Evolutionary conservation across 2,329 filamentous ascomycete genomes (phyloP).

Genomic region (Ophiostoma australiae): DNA sequence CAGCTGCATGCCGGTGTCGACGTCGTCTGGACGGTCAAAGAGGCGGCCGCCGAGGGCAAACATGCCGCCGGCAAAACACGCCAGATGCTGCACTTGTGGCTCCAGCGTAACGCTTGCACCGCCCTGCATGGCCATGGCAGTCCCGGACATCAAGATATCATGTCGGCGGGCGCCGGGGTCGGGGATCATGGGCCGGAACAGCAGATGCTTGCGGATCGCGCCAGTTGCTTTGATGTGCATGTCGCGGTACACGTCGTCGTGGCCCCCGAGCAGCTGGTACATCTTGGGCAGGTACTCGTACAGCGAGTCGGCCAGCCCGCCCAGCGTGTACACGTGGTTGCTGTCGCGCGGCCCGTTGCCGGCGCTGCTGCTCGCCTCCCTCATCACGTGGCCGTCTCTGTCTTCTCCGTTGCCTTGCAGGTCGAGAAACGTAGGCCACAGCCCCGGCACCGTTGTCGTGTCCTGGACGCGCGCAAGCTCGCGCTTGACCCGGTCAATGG

Average conservation of each 20-base stretch:
- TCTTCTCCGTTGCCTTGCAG: slow-evolving; percentile 34
- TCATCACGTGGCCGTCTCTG: neutral
- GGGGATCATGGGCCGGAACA: slow-evolving; percentile 66
- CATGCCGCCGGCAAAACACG: slow-evolving; percentile 49
- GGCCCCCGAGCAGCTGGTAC: slow-evolving; percentile 61
- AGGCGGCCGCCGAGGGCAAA: slow-evolving; percentile 43
- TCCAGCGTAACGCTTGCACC: slow-evolving; percentile 27
- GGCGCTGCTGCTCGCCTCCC: slow-evolving; percentile 24
- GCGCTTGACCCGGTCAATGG: slow-evolving; percentile 66
- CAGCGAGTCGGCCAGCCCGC: slow-evolving; percentile 50
- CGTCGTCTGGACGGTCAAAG: slow-evolving; percentile 43
- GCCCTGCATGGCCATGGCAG: slow-evolving; percentile 29
- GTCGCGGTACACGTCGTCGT: slow-evolving; percentile 53
- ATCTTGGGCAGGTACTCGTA: slow-evolving; percentile 60
- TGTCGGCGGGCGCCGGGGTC: slow-evolving; percentile 37
- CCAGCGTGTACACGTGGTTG: slow-evolving; percentile 38
- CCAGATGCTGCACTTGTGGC: slow-evolving; percentile 41
- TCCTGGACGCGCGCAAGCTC: slow-evolving; percentile 65
- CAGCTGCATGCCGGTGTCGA: slow-evolving; percentile 45
- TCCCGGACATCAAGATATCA: slow-evolving; percentile 60
- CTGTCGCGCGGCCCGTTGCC: slow-evolving; percentile 24
- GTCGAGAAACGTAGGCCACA: slow-evolving; percentile 68
- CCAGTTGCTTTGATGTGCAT: slow-evolving; percentile 61
- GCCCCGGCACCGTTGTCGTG: slow-evolving; percentile 64
- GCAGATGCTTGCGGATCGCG: slow-evolving; percentile 55